Base-by-base conservation (phyloP, 208 protist genomes). In the Willaertia magna region DNA sequence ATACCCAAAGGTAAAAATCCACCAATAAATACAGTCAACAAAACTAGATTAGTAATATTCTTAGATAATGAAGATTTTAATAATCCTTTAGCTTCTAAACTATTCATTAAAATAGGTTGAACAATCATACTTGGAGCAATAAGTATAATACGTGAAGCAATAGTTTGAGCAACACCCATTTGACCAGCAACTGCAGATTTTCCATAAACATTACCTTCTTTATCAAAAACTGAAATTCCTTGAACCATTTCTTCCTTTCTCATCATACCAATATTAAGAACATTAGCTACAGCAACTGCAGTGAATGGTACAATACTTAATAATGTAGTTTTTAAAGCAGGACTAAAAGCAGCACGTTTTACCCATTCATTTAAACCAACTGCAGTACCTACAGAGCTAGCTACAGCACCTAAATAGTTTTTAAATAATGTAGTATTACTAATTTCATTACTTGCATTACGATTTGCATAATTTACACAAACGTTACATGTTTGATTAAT, bases 381-480 rank as follows among this genome's bases (percentile, higher is more conserved):
- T n/a, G 78, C 78, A 16, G 78, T 83, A 43, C 78, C 78, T 47
- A 84, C 49, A 39, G 79, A 84, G 46, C 34, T 20, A 55, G 34
- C 39, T 2, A 67, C 12, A 18, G 79, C 79, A 47, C 11, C 49
- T 9, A 67, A 12, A 46, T 74, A 84, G 39, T 18, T 39, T 4
- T 39, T 47, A 52, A 18, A 20, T 16, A 84, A 46, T 43, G 52
- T 20, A 39, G 26, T 14, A 30, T 59, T 67, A 14, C 34, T 67
- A 2, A 67, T 40, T 34, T 44, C 39, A 85, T 94, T 94, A 75
- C 94, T 93, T n/a, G 93, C 94, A 88, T 93, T 95, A 84, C 95
- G 91, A 88, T 97, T 97, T 14, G 94, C 93, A 90, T 97, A 96
- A 90, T 97, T 97, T 42, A 97, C 91, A 2, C 93, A 93, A 75